phyloP scores from a whole-genome alignment of 192 early-diverging fungal species.

The Borealophlyctis nickersoniae region DNA sequence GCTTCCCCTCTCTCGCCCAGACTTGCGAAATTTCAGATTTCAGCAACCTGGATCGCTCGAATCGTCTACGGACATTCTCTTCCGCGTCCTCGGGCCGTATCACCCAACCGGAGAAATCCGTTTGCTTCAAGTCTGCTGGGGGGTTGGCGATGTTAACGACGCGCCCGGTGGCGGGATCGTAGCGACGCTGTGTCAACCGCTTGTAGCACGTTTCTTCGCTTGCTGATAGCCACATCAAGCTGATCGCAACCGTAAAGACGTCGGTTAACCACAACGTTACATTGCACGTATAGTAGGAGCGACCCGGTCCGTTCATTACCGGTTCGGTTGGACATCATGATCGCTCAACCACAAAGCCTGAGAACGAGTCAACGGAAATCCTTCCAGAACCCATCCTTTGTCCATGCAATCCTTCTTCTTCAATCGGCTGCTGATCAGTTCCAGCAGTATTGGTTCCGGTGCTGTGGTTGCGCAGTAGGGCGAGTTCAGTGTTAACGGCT shows the following conservation, averaged over 20 bases:
- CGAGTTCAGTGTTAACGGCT: neutral
- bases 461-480: constrained; percentile 13
- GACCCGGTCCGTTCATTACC: constrained; percentile 23
- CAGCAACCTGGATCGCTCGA: constrained; percentile 13
- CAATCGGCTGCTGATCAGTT: constrained; percentile 35
- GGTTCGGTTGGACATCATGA: constrained; percentile 40
- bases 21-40: constrained; percentile 25
- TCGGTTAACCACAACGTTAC: neutral
- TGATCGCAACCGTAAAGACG: constrained; percentile 1
- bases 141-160: constrained; percentile 21
- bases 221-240: constrained; percentile 40
- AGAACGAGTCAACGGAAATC: constrained; percentile 37
- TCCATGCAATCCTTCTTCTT: constrained; percentile 39
- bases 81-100: constrained; percentile 26
- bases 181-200: constrained; percentile 30
- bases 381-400: constrained; percentile 51
- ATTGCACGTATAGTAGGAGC: neutral
- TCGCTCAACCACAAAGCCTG: constrained; percentile 36
- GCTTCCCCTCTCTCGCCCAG: constrained; percentile 20
- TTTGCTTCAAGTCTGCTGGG: constrained; percentile 19
- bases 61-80: constrained; percentile 22
- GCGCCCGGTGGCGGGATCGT: constrained; percentile 27
- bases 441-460: constrained; percentile 37
- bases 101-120: neutral
- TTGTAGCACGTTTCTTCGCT: constrained; percentile 28